Evolutionary conservation across 768 basidiomycete genomes (phyloP), one percentile per base, ranked within the genome.

Genomic region (Phanerochaete sordida): DNA sequence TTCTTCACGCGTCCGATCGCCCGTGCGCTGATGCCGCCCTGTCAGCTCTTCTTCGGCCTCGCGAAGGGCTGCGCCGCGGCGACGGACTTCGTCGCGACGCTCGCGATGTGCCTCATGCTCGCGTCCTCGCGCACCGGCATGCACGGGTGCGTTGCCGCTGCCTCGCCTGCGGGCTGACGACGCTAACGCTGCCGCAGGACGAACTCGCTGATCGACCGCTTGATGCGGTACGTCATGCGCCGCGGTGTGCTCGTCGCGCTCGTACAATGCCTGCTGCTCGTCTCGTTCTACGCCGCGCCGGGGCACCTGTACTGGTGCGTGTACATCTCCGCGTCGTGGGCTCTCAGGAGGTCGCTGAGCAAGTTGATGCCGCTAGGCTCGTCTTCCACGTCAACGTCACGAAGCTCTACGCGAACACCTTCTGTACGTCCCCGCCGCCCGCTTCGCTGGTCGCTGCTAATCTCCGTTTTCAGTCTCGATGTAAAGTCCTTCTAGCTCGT

Each of bases 371-470:
- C 15, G n/a, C 51, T 23, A 81, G 79, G 80, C 67, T 81, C 47
- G 76, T 79, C 1, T 74, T 81, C 59, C 79, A 81, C 59, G 71
- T 80, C 59, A 79, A 79, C 58, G 76, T 79, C 12, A 80, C 79
- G 3, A 79, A 77, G 47, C 69, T 81, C 8, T 81, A 81, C 62
- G 79, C 76, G n/a, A 80, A 79, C 60, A 79, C 79, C 1, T 80
- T 80, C 66, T 80, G 79, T 80, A 56, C 72, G 79, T 74, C 21
- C 11, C 16, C 23, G 6, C 13, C 13, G 7, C 33, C 33, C 33
- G 7, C 33, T 6, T 35, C 13, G 33, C 13, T 35, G 33, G 33
- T 6, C 33, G 13, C 13, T 35, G 13, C 33, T 35, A 13, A 35
- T 13, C 7, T 35, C 13, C 33, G 33, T 13, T 6, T 13, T 35